Evolutionary conservation across 129 eudicot genomes (phyloP).

Genomic region (Helianthus tuberosus): DNA sequence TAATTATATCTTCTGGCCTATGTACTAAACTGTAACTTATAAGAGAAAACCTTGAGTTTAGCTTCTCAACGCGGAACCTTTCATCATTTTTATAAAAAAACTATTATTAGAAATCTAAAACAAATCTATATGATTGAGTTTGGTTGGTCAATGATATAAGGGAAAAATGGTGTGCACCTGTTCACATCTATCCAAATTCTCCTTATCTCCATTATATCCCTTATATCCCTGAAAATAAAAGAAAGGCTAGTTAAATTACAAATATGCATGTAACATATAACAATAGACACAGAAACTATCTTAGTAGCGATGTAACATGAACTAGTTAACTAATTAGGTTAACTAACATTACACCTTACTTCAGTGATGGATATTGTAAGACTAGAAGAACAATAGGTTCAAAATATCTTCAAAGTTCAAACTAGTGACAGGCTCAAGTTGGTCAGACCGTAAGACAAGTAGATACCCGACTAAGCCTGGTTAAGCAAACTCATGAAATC

Average conservation of each 20-base stretch:
- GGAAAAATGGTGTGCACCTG: conserved; percentile 49
- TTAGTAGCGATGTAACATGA: not conserved
- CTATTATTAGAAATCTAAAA: conserved; percentile 41
- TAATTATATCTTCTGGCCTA: conserved; percentile 53
- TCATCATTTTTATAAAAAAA: conserved; percentile 59
- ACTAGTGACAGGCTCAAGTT: too few species aligned
- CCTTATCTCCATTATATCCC: conserved; percentile 73
- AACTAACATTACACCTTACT: conserved; percentile 59
- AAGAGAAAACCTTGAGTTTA: conserved; percentile 83
- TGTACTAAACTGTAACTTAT: conserved; percentile 74
- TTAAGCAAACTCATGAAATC: too few species aligned
- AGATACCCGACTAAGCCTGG: too few species aligned
- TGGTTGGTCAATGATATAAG: conserved; percentile 6
- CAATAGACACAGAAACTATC: not conserved
- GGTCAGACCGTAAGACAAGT: too few species aligned
- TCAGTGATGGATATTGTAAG: not conserved
- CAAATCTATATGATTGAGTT: conserved; percentile 10
- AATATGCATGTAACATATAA: not conserved
- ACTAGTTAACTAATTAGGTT: conserved; percentile 5
- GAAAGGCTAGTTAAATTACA: conserved; percentile 27
- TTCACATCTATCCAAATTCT: conserved; percentile 80
- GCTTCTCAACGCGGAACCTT: conserved; percentile 81
- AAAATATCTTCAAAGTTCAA: too few species aligned
- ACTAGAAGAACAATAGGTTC: too few species aligned
- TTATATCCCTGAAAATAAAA: conserved; percentile 61